Evolutionary conservation across 352 stramenopile genomes (phyloP), one percentile per base, ranked within the genome.

Genomic region (Saprolegnia diclina): DNA sequence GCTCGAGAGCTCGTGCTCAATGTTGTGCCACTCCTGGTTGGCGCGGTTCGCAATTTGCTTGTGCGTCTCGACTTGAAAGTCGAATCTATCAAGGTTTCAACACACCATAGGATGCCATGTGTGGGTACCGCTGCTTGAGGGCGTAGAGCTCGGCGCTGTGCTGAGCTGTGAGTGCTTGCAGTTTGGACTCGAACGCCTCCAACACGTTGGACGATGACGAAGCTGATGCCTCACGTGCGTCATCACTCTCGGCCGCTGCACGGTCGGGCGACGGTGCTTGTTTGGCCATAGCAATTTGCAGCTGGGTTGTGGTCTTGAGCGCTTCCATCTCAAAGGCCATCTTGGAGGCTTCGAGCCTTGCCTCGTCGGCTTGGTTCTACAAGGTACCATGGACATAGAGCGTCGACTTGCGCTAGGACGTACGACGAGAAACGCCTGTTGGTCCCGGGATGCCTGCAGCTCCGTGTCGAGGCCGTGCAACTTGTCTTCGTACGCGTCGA

Each of bases 11-110:
- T 84, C 75, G 21, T 80, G 75, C 68, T 90, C 82, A 54, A 89
- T 75, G 18, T 89, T 81, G 65, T 91, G 80, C 83, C 83, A 91
- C 57, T 91, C 81, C 48, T 83, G 73, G 6, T 80, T 77, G 2
- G 83, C 81, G 69, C 85, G 73, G 4, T 88, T 68, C 4, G 83
- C 79, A 13, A 89, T 62, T n/a, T 73, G 68, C 56, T 85, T 85
- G 71, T 88, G 86, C 37, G 83, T 90, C 53, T 77, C 77, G 6
- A 91, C 72, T 26, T 90, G 80, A 1, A 79, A 68, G 29, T 90
- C 79, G 48, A 80, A 90, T 19, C 63, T 69, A 37, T 18, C 19
- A 52, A 11, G 9, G 6, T 18, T 10, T 46, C 14, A 65, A 50
- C 29, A 9, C 10, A 7, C 19, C 14, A 53, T 13, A n/a, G n/a